phyloP scores from a whole-genome alignment of 257 asterid genomes.

The Lantana camara region DNA sequence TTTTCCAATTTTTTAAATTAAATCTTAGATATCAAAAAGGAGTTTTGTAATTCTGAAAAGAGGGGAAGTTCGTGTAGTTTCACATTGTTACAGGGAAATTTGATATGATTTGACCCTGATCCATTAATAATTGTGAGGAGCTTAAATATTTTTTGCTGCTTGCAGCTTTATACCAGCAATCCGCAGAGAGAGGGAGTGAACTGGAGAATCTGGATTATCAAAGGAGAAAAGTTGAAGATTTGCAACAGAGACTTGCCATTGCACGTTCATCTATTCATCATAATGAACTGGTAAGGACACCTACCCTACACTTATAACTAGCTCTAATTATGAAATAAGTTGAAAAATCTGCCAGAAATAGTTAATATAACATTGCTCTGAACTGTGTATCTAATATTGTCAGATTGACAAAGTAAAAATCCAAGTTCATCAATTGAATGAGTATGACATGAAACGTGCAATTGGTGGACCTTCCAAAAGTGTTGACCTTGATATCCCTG shows the following conservation, averaged over 20 bases:
- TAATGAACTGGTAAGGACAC: conserved; percentile 62
- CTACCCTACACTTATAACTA: neutral
- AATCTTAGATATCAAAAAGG: too few relatives aligned
- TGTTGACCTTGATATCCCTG: conserved; percentile 93
- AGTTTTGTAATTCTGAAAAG: too few relatives aligned
- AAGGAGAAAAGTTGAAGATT: conserved; percentile 71
- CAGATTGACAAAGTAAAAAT: conserved; percentile 70
- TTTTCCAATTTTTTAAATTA: too few relatives aligned
- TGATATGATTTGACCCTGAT: neutral
- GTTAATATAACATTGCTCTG: conserved; percentile 4
- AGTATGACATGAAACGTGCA: conserved; percentile 66
- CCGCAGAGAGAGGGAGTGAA: conserved; percentile 77
- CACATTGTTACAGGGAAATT: too few relatives aligned
- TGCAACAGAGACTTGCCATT: conserved; percentile 65
- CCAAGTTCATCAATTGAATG: conserved; percentile 59
- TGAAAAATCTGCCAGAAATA: conserved; percentile 3
- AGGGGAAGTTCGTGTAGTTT: too few relatives aligned
- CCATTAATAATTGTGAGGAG: neutral
- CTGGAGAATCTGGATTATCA: conserved; percentile 71
- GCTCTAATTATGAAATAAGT: conserved; percentile 6
- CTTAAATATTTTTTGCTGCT: conserved; percentile 34
- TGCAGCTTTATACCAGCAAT: conserved; percentile 83
- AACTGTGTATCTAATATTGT: conserved; percentile 5
- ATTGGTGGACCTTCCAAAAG: conserved; percentile 64
- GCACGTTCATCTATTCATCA: conserved; percentile 74